Evolutionary conservation across 108 stramenopile species (phyloP).

Genomic region (Hondaea fermentalgiana): DNA sequence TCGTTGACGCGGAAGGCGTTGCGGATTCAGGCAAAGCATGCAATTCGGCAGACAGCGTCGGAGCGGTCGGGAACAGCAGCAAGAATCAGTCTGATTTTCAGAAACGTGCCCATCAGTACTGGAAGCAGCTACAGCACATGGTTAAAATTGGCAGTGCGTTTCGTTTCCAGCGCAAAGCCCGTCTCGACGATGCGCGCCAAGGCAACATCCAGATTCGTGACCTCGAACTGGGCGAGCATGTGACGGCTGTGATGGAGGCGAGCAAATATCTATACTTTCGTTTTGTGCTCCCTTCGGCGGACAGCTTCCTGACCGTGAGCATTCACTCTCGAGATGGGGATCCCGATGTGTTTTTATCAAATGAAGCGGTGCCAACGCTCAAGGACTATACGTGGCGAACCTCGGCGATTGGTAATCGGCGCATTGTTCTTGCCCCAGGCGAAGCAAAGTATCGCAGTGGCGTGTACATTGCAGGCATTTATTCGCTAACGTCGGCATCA

Average conservation of each 20-base stretch:
- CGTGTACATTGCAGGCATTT: not conserved
- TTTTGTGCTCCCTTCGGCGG: not conserved
- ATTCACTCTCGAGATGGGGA: not conserved
- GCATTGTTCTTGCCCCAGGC: not conserved
- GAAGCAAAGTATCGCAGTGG: not conserved
- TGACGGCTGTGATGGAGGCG: not conserved
- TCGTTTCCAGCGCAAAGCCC: not conserved
- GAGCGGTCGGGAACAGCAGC: no score
- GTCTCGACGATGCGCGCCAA: not conserved
- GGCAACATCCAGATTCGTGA: not conserved
- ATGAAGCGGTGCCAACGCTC: not conserved
- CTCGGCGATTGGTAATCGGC: not conserved
- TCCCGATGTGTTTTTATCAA: not conserved
- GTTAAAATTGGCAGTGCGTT: not conserved
- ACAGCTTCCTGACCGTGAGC: not conserved
- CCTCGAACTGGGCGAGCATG: not conserved
- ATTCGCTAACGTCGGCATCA: not conserved
- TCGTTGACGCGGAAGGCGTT: not conserved
- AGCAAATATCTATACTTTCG: not conserved
- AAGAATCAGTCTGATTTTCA: not conserved
- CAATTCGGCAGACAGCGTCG: no score
- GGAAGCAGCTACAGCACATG: not conserved
- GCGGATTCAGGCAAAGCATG: no score
- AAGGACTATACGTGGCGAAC: not conserved
- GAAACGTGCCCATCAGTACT: not conserved